Evolutionary conservation across 2,329 filamentous ascomycete species (phyloP), one percentile per base, ranked within the genome.

Genomic region (Penicillium concentricum): DNA sequence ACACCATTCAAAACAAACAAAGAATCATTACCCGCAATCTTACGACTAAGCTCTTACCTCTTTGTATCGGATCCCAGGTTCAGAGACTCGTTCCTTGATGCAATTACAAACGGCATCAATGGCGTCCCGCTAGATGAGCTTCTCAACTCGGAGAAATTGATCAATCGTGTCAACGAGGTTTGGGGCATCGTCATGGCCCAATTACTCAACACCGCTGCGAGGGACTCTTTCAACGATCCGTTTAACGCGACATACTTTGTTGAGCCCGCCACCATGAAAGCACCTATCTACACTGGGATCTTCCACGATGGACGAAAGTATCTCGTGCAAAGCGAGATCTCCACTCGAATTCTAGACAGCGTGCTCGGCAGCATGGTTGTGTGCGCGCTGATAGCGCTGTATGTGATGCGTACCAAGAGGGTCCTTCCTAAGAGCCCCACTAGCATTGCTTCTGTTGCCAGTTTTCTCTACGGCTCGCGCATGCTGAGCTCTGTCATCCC

Each of bases 401-500:
- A 24, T 8, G 37, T 62, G 5, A 59, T 63, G 46, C 54, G 49
- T 13, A 67, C 62, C 4, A 58, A 60, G 22, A 26, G 58, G 13
- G 47, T 69, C 6, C 47, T 69, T 4, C 67, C 67, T 6, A 63
- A 64, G 35, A 67, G 69, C 34, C 68, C 68, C 15, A 61, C 56
- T 41, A 69, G 62, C 51, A 66, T 71, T 42, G 69, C 65, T 13
- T 66, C 64, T 2, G 58, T 64, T 13, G 64, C 64, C 7, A 65
- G 56, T 15, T 28, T 28, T 5, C 26, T 28, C 26, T 9, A 28
- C 6, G 26, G 26, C 26, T 28, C 26, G 8, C 26, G 26, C 7
- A 28, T 28, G 26, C 26, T 28, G 26, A 28, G 26, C 26, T 28
- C 26, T 28, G 26, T 5, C 26, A 28, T 28, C 8, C 26, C 26